A percentile compares a stretch with the other conserved stretches of the same genome.
phyloP scores from a whole-genome alignment of 1,139 yeast genomes.

The Yamadazyma mexicana region DNA sequence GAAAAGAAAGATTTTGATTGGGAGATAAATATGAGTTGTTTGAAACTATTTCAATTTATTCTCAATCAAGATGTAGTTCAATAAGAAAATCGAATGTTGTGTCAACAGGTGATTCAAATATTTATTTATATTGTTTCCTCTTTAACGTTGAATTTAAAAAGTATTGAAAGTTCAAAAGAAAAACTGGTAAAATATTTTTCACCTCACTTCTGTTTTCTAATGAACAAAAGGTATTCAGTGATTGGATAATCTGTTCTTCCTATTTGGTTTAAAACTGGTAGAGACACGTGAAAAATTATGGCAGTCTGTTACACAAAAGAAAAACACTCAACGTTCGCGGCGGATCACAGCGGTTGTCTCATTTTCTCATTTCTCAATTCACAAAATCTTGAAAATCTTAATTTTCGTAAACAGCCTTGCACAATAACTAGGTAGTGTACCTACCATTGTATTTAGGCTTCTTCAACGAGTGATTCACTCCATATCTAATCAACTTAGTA shows the following conservation, averaged over 20 bases:
- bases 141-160: not conserved
- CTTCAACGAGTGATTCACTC: too few species aligned
- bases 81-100: not conserved
- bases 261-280: not conserved
- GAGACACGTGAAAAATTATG: too few species aligned
- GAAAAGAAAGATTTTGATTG: not conserved
- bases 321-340: too few species aligned
- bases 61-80: not conserved
- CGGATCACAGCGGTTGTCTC: too few species aligned
- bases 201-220: slow-evolving; percentile 16
- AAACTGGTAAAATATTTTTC: slow-evolving; percentile 8
- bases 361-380: too few species aligned
- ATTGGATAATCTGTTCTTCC: slow-evolving; percentile 18
- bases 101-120: too few species aligned
- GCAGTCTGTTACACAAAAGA: too few species aligned
- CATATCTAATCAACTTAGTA: too few species aligned
- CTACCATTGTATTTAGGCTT: too few species aligned
- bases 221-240: slow-evolving; percentile 25
- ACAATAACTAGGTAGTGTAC: too few species aligned
- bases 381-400: too few species aligned
- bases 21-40: not conserved
- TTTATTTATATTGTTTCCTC: not conserved
- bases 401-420: too few species aligned
- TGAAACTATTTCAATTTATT: not conserved
- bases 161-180: slow-evolving; percentile 3